Base-by-base conservation (phyloP, 805 yeast species). In the Saccharomyces paradoxus region DNA sequence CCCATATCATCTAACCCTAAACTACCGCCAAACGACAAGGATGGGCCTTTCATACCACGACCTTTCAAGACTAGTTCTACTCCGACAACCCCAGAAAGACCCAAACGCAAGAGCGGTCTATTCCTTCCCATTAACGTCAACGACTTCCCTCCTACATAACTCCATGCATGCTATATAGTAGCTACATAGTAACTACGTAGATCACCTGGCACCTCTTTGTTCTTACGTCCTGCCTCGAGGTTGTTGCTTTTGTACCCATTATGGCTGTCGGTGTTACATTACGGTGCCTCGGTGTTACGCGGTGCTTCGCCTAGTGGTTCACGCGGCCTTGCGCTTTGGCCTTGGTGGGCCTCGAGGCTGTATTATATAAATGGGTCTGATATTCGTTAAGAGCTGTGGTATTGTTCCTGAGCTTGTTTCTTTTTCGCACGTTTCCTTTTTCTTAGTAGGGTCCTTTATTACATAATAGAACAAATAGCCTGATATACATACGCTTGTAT, bases 41-140 rank as follows among this genome's bases (percentile, higher is more conserved):
- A 29, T 31, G 58, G 51, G 24, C 56, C 51, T 13, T 63, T 62
- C 50, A 53, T 61, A 4, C 66, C 67, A 7, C 53, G 60, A 46
- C 63, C 67, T 8, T 58, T 62, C 53, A 61, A 62, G 50, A 59
- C 66, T n/a, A 53, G 49, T 9, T 55, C 60, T 14, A 54, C 59
- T 12, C 56, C 54, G n/a, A 37, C 44, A 37, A 37, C 44, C 44
- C 44, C 44, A 37, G 44, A n/a, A 49, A 32, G 12, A 9, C 54
- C 31, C 27, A 54, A 54, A 32, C 56, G 59, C 10, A 49, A 46
- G 28, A 56, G 59, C 37, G 55, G 59, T 13, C 46, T 53, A 5
- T 50, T 50, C 26, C 53, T 56, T 7, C 49, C 30, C 29, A 9
- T 28, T 21, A 26, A 28, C 17, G 49, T 28, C 30, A 46, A 46